These are phyloP conservation scores for Cephalotrichum gorgonifer DNA, from an alignment of 2,329 filamentous ascomycete species.

Conservation along the genomic window DNA sequence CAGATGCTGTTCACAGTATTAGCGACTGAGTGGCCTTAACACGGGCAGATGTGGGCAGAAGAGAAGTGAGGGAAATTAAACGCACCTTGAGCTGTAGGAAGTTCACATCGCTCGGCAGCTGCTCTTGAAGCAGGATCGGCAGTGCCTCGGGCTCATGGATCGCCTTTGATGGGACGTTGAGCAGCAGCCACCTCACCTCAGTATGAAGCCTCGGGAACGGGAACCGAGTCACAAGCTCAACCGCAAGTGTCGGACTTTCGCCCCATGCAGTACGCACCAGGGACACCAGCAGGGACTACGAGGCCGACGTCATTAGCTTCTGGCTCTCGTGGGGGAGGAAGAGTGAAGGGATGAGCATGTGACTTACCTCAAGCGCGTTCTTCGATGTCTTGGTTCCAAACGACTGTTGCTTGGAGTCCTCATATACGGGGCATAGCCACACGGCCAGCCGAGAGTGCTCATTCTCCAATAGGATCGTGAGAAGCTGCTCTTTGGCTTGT, in stretches of 20 bases:
- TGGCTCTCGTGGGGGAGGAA: neutral
- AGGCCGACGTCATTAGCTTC: neutral
- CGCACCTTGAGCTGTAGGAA: constrained; percentile 68
- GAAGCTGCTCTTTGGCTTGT: constrained; percentile 71
- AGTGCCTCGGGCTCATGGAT: constrained; percentile 74
- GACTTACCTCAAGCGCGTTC: constrained; percentile 16
- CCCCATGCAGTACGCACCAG: constrained; percentile 77
- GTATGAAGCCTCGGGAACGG: constrained; percentile 60
- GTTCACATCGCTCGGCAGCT: constrained; percentile 67
- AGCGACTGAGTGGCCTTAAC: constrained; percentile 10
- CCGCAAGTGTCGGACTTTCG: constrained; percentile 75
- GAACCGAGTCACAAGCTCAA: constrained; percentile 74
- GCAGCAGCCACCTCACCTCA: constrained; percentile 69
- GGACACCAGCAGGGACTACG: constrained; percentile 43
- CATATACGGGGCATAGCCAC: constrained; percentile 75
- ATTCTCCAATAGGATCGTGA: constrained; percentile 70
- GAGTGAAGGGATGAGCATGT: neutral
- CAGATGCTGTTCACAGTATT: constrained; percentile 52
- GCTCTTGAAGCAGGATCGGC: constrained; percentile 67
- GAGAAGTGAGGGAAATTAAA: neutral
- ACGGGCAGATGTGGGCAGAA: neutral
- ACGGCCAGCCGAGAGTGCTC: constrained; percentile 77
- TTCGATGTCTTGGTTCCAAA: constrained; percentile 6
- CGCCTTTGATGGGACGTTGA: constrained; percentile 77
- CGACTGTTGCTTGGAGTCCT: constrained; percentile 24